These are phyloP conservation scores for Gautieria morchelliformis DNA, from an alignment of 768 basidiomycete genomes.

Conservation along the genomic window DNA sequence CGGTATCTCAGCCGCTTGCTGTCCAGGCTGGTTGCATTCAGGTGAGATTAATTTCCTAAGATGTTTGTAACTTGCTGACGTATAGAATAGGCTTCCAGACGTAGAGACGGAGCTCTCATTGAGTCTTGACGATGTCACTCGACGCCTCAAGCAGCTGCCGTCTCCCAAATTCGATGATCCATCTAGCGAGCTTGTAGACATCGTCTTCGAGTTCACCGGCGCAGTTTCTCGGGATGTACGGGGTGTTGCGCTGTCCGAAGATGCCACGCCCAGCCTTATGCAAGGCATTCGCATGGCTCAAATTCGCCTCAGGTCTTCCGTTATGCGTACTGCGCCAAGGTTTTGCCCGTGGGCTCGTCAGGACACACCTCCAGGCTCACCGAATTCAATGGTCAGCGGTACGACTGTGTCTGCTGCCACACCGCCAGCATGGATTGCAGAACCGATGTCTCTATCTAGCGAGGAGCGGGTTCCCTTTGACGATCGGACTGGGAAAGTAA, in stretches of 20 bases:
- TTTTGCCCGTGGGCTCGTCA: slow-evolving; percentile 37
- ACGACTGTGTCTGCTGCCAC: background rate
- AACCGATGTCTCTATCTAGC: slow-evolving; percentile 24
- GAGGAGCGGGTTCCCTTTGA: slow-evolving; percentile 30
- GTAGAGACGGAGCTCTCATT: slow-evolving; percentile 49
- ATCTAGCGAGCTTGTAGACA: slow-evolving; percentile 41
- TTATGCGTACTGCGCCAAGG: slow-evolving; percentile 45
- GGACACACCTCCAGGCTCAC: slow-evolving; percentile 9
- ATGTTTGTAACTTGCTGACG: background rate
- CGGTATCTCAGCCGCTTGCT: slow-evolving; percentile 2
- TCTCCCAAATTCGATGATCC: slow-evolving; percentile 47
- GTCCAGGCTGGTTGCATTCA: slow-evolving; percentile 3
- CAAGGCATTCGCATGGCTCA: slow-evolving; percentile 39
- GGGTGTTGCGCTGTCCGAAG: slow-evolving; percentile 21
- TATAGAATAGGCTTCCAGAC: slow-evolving; percentile 43
- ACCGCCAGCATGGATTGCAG: slow-evolving; percentile 4
- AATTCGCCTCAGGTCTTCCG: slow-evolving; percentile 37
- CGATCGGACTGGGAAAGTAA: slow-evolving; percentile 11
- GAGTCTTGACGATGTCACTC: slow-evolving; percentile 31
- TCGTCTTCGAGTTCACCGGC: slow-evolving; percentile 37
- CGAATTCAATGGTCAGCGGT: background rate
- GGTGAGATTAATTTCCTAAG: background rate
- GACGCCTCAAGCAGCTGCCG: slow-evolving; percentile 28
- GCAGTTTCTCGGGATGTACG: slow-evolving; percentile 38
- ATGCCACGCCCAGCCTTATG: background rate